phyloP scores from a whole-genome alignment of 345 rosid species.

The Litchi chinensis region DNA sequence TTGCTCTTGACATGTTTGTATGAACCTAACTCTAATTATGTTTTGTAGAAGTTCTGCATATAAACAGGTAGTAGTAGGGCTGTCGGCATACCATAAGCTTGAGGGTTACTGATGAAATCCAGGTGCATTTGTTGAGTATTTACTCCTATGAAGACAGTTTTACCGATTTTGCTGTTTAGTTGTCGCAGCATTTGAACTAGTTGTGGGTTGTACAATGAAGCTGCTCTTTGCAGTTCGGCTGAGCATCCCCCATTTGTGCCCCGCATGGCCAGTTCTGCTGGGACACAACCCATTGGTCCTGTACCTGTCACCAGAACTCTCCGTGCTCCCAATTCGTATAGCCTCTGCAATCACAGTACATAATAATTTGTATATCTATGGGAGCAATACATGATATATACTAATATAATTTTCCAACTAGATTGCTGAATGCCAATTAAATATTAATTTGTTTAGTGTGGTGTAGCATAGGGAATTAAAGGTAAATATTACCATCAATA shows the following conservation, averaged over 20 bases:
- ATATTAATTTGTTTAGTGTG: not conserved
- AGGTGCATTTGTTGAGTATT: slow-evolving; percentile 39
- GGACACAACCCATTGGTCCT: slow-evolving; percentile 55
- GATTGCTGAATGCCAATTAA: no score
- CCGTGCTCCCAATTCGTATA: slow-evolving; percentile 41
- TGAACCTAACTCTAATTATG: not conserved
- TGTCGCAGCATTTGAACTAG: slow-evolving; percentile 36
- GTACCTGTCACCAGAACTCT: slow-evolving; percentile 57
- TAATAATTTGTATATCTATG: not conserved
- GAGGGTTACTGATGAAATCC: slow-evolving; percentile 46
- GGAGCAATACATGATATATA: no score
- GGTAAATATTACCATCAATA: slow-evolving; percentile 32
- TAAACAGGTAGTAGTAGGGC: not conserved
- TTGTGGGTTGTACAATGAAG: slow-evolving; percentile 45
- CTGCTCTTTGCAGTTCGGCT: slow-evolving; percentile 42
- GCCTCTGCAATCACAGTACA: slow-evolving; percentile 26
- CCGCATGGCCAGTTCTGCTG: slow-evolving; percentile 48
- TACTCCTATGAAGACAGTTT: slow-evolving; percentile 35
- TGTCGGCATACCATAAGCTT: slow-evolving; percentile 38
- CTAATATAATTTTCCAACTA: no score
- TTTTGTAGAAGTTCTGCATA: not conserved
- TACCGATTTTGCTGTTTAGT: slow-evolving; percentile 27
- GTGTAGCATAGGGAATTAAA: no score
- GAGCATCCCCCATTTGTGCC: slow-evolving; percentile 40
- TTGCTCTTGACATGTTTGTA: not conserved